Evolutionary conservation across 2,329 filamentous ascomycete genomes (phyloP), one percentile per base, ranked within the genome.

Genomic region (Colletotrichum aenigma): DNA sequence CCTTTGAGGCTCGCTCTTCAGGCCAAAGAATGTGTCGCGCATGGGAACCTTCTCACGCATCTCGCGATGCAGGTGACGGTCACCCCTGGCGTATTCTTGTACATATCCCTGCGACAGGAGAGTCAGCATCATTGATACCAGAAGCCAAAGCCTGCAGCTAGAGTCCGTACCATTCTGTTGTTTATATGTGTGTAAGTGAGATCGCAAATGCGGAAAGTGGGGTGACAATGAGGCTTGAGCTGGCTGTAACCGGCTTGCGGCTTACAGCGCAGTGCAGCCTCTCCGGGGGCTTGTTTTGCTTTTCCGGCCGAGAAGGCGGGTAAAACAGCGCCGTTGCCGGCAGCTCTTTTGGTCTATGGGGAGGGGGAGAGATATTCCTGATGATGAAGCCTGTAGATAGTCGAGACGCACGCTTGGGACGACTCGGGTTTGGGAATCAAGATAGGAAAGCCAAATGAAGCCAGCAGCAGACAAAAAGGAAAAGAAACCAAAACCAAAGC

Each of bases 11-110:
- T 89, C 87, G 71, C 83, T 83, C 80, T 89, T 90, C 77, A 90
- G 84, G 79, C 88, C 88, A 84, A 94, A 94, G 82, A 94, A 92
- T 21, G 91, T 85, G 83, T 92, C 90, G 78, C 89, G 87, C 30
- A 86, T 81, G 64, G 85, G 82, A 70, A 85, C 80, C 81, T 88
- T 90, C 79, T 91, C 87, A 77, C 85, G 84, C 89, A 91, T 90
- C 81, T 90, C 88, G 75, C 83, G 85, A 71, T 86, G 86, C 81
- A 85, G 85, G 74, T 81, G 82, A 77, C 80, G 80, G 66, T 85
- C 82, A 80, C 85, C 81, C 56, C 69, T 78, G 79, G 83, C 77
- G 78, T 82, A 81, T 66, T 83, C 81, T 78, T 82, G 81, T 76
- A 81, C 78, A 79, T 84, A 81, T 43, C 86, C 84, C 86, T 87